Evolutionary conservation across 1,139 yeast genomes (phyloP).

Genomic region (Yamadazyma songkhlaensis): DNA sequence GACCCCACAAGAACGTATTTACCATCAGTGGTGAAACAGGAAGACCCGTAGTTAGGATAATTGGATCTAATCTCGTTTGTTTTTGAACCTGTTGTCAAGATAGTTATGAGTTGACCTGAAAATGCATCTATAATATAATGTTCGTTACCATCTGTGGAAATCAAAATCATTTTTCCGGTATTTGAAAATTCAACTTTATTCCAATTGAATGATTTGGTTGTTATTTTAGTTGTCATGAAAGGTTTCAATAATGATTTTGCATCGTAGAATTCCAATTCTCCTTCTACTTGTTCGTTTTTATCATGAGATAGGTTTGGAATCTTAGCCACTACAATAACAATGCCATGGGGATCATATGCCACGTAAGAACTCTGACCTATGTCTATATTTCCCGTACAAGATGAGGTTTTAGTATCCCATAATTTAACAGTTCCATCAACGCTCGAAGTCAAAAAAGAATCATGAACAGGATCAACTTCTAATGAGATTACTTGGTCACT

Average conservation of each 20-base stretch:
- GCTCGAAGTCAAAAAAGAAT: constrained; percentile 66
- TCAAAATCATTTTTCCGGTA: constrained; percentile 70
- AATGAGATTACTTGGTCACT: constrained; percentile 67
- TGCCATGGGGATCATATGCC: constrained; percentile 81
- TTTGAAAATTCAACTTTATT: constrained; percentile 78
- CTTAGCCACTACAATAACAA: constrained; percentile 72
- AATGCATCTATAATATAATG: constrained; percentile 74
- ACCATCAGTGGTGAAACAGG: constrained; percentile 82
- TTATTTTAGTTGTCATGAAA: constrained; percentile 41
- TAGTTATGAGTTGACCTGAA: constrained; percentile 57
- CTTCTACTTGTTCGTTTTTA: constrained; percentile 17
- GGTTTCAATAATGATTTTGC: constrained; percentile 54
- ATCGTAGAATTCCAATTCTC: constrained; percentile 60
- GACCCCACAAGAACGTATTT: constrained; percentile 63
- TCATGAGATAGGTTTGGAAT: constrained; percentile 13
- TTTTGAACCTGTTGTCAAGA: constrained; percentile 30
- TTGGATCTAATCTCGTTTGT: constrained; percentile 16
- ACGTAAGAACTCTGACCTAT: constrained; percentile 55
- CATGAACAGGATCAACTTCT: constrained; percentile 73
- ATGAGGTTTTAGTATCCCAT: constrained; percentile 77
- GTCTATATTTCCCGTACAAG: constrained; percentile 61
- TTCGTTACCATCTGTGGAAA: constrained; percentile 52
- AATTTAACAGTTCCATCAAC: constrained; percentile 76
- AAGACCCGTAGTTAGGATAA: constrained; percentile 58
- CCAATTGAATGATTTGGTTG: constrained; percentile 40